Evolutionary conservation across 768 basidiomycete genomes (phyloP).

Genomic region (Fomitopsis pulvina): DNA sequence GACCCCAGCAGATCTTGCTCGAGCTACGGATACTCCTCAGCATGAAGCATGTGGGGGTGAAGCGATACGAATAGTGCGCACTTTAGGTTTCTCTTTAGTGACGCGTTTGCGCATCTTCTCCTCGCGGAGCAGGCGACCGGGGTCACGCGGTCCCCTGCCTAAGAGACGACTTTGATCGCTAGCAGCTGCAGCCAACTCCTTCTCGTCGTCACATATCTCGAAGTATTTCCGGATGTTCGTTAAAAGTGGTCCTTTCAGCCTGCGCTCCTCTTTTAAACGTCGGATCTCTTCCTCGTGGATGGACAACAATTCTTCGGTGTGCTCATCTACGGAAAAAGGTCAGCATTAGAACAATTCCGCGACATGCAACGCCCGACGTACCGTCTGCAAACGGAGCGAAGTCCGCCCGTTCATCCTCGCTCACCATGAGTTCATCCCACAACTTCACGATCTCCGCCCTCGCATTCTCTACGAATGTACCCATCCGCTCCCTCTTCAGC

Average conservation of each 20-base stretch:
- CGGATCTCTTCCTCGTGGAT: slow-evolving; percentile 84
- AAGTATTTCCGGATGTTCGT: slow-evolving; percentile 81
- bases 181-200: slow-evolving; percentile 76
- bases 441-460: slow-evolving; percentile 72
- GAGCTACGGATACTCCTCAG: slow-evolving; percentile 42
- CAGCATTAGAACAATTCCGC: neutral
- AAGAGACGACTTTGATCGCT: slow-evolving; percentile 77
- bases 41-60: no score
- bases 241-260: slow-evolving; percentile 70
- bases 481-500: slow-evolving; percentile 83
- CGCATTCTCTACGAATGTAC: slow-evolving; percentile 75
- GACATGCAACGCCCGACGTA: slow-evolving; percentile 22
- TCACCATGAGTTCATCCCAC: slow-evolving; percentile 84
- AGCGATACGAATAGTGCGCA: slow-evolving; percentile 29
- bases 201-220: slow-evolving; percentile 84
- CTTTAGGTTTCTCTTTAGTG: slow-evolving; percentile 86
- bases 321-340: slow-evolving; percentile 53
- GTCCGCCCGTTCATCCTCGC: slow-evolving; percentile 73
- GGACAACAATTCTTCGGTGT: slow-evolving; percentile 79
- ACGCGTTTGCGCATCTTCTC: slow-evolving; percentile 98
- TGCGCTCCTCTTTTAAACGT: slow-evolving; percentile 76
- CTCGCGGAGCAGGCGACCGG: slow-evolving; percentile 81
- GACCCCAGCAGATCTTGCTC: slow-evolving; percentile 78
- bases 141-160: slow-evolving; percentile 76
- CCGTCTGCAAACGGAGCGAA: slow-evolving; percentile 84